These are phyloP conservation scores for Manihot esculenta DNA, from an alignment of 441 rosid species.

Conservation along the genomic window DNA sequence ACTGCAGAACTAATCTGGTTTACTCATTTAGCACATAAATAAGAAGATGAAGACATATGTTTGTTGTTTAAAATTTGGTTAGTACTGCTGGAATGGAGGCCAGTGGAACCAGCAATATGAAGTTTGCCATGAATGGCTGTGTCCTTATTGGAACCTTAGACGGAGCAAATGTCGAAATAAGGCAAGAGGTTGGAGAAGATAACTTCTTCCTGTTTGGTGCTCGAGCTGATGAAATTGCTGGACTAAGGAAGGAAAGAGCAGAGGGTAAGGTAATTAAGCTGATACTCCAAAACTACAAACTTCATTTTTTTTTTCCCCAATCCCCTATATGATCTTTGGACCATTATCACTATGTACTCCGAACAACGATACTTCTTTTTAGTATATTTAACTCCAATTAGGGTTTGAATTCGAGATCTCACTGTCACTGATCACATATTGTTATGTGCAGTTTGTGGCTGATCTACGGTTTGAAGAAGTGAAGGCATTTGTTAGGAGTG, in stretches of 20 bases:
- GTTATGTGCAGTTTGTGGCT: conserved; percentile 54
- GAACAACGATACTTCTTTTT: too few relatives aligned
- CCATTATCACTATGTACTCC: too few relatives aligned
- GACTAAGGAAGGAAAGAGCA: conserved; percentile 76
- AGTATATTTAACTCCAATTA: not conserved
- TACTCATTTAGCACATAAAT: not conserved
- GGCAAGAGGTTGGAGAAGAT: conserved; percentile 83
- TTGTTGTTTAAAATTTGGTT: conserved; percentile 6
- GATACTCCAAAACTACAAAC: not conserved
- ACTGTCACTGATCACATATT: too few relatives aligned
- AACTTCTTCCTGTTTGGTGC: conserved; percentile 94
- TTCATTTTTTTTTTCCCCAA: too few relatives aligned
- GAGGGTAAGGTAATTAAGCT: conserved; percentile 61
- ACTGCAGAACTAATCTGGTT: not conserved
- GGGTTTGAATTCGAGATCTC: too few relatives aligned
- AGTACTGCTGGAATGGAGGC: conserved; percentile 98
- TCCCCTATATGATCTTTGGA: too few relatives aligned
- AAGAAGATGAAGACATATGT: not conserved
- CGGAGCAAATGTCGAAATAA: conserved; percentile 89
- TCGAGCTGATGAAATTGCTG: conserved; percentile 64
- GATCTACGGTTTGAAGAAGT: conserved; percentile 77
- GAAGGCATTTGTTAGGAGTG: conserved; percentile 60
- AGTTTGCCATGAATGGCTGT: conserved; percentile 91
- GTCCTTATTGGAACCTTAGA: conserved; percentile 81
- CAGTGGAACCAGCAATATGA: conserved; percentile 96